phyloP scores from a whole-genome alignment of 1,284 basidiomycete genomes.

The Xerocomus tenax region DNA sequence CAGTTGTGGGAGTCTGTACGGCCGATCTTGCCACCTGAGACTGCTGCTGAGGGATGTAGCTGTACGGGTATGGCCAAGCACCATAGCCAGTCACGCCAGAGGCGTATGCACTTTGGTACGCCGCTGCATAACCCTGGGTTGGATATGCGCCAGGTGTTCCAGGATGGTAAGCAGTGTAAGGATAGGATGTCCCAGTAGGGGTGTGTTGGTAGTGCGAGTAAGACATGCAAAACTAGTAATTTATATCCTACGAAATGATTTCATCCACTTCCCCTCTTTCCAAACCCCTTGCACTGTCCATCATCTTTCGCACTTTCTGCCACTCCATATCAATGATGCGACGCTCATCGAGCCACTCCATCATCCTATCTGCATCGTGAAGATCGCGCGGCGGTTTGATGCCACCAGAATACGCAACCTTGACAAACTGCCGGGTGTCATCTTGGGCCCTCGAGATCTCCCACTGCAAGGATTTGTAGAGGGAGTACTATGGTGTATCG shows the following conservation, averaged over 20 bases:
- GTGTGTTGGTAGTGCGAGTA: slow-evolving; percentile 32
- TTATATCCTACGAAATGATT: background rate
- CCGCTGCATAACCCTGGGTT: slow-evolving; percentile 36
- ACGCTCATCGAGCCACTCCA: slow-evolving; percentile 73
- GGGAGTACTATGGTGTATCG: slow-evolving; percentile 40
- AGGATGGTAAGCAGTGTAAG: slow-evolving; percentile 45
- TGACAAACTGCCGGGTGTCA: slow-evolving; percentile 41
- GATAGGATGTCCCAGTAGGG: slow-evolving; percentile 43
- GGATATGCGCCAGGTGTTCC: slow-evolving; percentile 32
- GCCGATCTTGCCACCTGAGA: slow-evolving; percentile 32
- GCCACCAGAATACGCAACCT: slow-evolving; percentile 47
- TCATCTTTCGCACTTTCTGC: slow-evolving; percentile 59
- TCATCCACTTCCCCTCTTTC: slow-evolving; percentile 41
- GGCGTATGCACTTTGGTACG: slow-evolving; percentile 39
- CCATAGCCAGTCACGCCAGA: slow-evolving; percentile 46
- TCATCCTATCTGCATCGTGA: slow-evolving; percentile 63
- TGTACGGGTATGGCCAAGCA: slow-evolving; percentile 51
- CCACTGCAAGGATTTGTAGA: slow-evolving; percentile 47
- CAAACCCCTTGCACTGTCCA: slow-evolving; percentile 60
- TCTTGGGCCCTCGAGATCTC: slow-evolving; percentile 46
- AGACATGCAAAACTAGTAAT: slow-evolving; percentile 22
- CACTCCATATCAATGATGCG: slow-evolving; percentile 61
- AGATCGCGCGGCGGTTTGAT: slow-evolving; percentile 53
- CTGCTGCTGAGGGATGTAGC: slow-evolving; percentile 41
- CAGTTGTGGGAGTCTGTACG: slow-evolving; percentile 26